Conservation (phyloP, 345 rosid species). For the Lagerstroemia speciosa region DNA sequence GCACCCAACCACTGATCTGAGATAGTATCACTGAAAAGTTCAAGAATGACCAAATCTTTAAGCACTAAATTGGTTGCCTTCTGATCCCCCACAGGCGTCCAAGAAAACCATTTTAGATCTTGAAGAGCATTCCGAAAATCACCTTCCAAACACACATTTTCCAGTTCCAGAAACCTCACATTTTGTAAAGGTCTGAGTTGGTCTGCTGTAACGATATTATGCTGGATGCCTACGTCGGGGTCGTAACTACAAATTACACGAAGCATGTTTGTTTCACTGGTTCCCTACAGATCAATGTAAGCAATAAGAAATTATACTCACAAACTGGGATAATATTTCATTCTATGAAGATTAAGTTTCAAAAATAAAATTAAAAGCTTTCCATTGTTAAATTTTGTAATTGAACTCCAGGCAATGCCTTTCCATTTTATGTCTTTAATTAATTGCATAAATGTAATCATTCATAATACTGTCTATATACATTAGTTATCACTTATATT, state of each 20-base stretch:
- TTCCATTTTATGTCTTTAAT: too few relatives aligned
- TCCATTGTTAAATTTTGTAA: too few relatives aligned
- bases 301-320: neutral
- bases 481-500: too few relatives aligned
- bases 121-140: neutral
- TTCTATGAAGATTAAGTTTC: too few relatives aligned
- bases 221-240: fast-evolving
- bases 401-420: too few relatives aligned
- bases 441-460: too few relatives aligned
- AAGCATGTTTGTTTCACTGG: neutral
- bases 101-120: neutral
- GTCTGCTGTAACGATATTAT: neutral
- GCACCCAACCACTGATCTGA: neutral
- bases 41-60: neutral
- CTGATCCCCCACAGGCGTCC: neutral
- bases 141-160: fast-evolving
- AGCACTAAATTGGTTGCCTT: neutral
- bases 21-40: neutral
- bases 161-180: neutral
- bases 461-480: too few relatives aligned
- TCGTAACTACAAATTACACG: fast-evolving
- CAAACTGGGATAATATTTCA: neutral
- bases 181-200: neutral
- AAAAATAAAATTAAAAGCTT: too few relatives aligned
- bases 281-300: neutral